Base-by-base conservation (phyloP, 768 basidiomycete genomes). In the Rubroboletus pulcherrimus region DNA sequence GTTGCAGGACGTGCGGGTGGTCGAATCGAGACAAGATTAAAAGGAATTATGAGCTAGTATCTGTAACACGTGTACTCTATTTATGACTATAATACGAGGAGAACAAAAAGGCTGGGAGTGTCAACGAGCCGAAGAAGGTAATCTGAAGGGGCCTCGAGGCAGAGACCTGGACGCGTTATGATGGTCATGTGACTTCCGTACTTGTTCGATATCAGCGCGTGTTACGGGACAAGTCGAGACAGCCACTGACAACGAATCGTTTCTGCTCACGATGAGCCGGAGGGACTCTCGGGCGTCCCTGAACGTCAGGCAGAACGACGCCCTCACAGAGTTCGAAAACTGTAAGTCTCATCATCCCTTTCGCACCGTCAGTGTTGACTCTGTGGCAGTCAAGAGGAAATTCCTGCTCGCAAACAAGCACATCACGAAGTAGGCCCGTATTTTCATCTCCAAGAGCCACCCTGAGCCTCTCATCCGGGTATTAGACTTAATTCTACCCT, bases 401-500 rank as follows among this genome's bases (percentile, higher is more conserved):
- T 92, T 91, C 65, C 78, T 93, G 21, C 85, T 91, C 56, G 89
- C 90, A 55, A 93, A 93, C 75, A 92, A 91, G 73, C 91, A 92
- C 73, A 93, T 93, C 68, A 91, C 91, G 26, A 93, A 92, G 90
- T 91, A 63, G 38, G 81, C 70, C 35, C 45, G 17, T 15, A 53
- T 51, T 50, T 47, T 49, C n/a, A 31, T 48, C 24, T 41, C n/a
- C 44, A 48, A 39, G 48, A 50, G 17, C 49, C 35, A 35, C 40
- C 11, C 61, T 63, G 52, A 63, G 39, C 30, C 35, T 56, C 37
- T 48, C 30, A 15, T 52, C 48, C 30, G 30, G 24, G 35, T 48
- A 30, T 7, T 62, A 92, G 90, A 69, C 84, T 92, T 59, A 93
- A 93, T 74, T 90, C 90, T 41, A 91, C 88, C 17, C 78, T 93